These are phyloP conservation scores for Sugiyamaella boreocaroliniensis DNA, from an alignment of 805 yeast species.

Conservation along the genomic window DNA sequence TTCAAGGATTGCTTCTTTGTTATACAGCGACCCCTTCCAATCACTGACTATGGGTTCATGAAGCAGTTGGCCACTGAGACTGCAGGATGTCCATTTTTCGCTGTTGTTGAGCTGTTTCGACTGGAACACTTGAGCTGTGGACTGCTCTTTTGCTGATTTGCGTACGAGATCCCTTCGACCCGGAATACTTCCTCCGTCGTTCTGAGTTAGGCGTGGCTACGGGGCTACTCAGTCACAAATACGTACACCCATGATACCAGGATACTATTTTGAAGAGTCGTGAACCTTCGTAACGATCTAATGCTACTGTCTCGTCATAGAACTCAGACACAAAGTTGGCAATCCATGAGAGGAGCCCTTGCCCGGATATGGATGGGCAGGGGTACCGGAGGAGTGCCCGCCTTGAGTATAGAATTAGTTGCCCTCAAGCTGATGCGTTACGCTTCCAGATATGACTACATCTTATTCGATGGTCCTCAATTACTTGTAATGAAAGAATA, in stretches of 20 bases:
- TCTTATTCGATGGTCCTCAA: no score
- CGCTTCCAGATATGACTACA: no score
- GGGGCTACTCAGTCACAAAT: not conserved
- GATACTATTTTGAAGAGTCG: no score
- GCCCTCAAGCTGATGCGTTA: no score
- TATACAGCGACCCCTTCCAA: slow-evolving; percentile 53
- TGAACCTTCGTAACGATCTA: no score
- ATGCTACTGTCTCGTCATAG: no score
- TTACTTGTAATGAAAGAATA: no score
- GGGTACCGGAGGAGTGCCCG: no score
- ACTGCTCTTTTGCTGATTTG: slow-evolving; percentile 15
- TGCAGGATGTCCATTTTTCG: slow-evolving; percentile 43
- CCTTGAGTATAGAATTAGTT: no score
- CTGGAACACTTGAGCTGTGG: slow-evolving; percentile 22
- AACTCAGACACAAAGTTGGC: no score
- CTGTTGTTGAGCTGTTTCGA: slow-evolving; percentile 20
- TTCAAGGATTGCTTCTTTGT: slow-evolving; percentile 55
- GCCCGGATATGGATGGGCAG: no score
- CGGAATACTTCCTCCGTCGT: slow-evolving; percentile 68
- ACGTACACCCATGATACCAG: not conserved
- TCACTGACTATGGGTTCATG: slow-evolving; percentile 54
- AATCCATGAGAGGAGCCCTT: no score
- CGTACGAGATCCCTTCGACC: slow-evolving; percentile 46
- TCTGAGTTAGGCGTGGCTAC: slow-evolving; percentile 12
- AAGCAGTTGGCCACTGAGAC: slow-evolving; percentile 38